Percentiles rank a stretch among this genome's conserved stretches.
phyloP scores from a whole-genome alignment of 106 monocot genomes.

The Platanthera guangdongensis region DNA sequence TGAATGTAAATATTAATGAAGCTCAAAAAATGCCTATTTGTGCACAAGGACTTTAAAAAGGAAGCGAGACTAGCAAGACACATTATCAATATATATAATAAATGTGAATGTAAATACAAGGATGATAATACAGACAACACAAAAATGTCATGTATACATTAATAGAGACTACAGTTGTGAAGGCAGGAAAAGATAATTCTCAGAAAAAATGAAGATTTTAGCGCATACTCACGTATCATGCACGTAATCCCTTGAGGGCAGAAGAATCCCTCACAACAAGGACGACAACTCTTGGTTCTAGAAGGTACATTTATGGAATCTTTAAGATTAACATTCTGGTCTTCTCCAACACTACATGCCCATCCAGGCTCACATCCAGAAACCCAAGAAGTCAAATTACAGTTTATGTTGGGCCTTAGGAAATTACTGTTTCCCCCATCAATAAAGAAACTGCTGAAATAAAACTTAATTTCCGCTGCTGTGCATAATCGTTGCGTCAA shows the following conservation, averaged over 20 bases:
- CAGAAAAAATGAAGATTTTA: background rate
- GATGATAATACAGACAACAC: background rate
- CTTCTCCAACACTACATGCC: conserved; percentile 33
- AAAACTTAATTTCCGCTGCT: conserved; percentile 33
- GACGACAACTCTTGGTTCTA: conserved; percentile 27
- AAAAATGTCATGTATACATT: background rate
- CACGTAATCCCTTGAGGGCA: conserved; percentile 69
- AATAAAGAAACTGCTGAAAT: conserved; percentile 31
- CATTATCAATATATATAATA: background rate
- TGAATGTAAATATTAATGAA: background rate
- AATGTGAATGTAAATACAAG: background rate
- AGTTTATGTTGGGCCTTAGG: conserved; percentile 46
- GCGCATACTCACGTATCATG: conserved; percentile 59
- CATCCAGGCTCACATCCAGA: conserved; percentile 74
- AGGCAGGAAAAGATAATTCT: background rate
- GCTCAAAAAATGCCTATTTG: background rate
- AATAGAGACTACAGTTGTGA: background rate
- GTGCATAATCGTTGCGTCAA: conserved; percentile 30
- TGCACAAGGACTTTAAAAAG: background rate
- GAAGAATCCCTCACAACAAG: conserved; percentile 70
- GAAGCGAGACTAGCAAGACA: background rate
- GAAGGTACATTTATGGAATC: conserved; percentile 13
- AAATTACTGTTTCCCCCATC: conserved; percentile 10
- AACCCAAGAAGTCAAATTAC: conserved; percentile 50
- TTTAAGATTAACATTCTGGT: conserved; percentile 12